A percentile compares a stretch with the other conserved stretches of the same genome.
Conservation (phyloP, 2,329 filamentous ascomycete species). For the Calonectria naviculata region DNA sequence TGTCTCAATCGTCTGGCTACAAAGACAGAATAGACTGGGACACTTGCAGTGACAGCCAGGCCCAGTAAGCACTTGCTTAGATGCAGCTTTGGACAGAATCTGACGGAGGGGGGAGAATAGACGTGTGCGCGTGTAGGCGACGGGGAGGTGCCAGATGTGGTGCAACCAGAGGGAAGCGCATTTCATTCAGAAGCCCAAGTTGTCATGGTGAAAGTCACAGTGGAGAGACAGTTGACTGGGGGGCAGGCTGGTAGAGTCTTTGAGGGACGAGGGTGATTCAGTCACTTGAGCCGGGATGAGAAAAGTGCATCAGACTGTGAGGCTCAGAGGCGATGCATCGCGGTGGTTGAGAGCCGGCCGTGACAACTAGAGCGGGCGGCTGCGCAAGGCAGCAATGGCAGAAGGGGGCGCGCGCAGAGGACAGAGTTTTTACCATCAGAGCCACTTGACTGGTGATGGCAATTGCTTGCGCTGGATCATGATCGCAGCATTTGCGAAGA, state of each 20-base stretch:
- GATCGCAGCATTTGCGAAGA: conserved; percentile 15
- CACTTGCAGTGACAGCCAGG: background rate
- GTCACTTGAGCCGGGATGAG: conserved; percentile 29
- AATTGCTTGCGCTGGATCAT: conserved; percentile 1
- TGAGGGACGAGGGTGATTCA: conserved; percentile 37
- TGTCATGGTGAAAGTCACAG: conserved; percentile 27
- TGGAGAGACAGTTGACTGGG: conserved; percentile 16
- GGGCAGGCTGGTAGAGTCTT: conserved; percentile 7
- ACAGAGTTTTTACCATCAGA: conserved; percentile 6
- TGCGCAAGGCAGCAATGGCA: conserved; percentile 6
- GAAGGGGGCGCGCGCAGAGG: background rate
- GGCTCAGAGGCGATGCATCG: conserved; percentile 8
- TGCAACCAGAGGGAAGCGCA: background rate
- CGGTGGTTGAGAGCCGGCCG: background rate
- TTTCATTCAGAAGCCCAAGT: conserved; percentile 18
- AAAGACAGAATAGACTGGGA: background rate
- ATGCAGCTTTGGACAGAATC: background rate
- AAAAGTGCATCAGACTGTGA: background rate
- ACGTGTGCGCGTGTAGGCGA: background rate
- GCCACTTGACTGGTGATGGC: conserved; percentile 14
- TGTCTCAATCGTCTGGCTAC: background rate
- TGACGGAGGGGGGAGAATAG: background rate
- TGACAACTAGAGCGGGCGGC: background rate
- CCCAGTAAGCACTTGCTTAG: conserved; percentile 3
- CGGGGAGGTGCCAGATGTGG: background rate